phyloP scores from a whole-genome alignment of 352 stramenopile species.

The Thraustochytrium striatum region DNA sequence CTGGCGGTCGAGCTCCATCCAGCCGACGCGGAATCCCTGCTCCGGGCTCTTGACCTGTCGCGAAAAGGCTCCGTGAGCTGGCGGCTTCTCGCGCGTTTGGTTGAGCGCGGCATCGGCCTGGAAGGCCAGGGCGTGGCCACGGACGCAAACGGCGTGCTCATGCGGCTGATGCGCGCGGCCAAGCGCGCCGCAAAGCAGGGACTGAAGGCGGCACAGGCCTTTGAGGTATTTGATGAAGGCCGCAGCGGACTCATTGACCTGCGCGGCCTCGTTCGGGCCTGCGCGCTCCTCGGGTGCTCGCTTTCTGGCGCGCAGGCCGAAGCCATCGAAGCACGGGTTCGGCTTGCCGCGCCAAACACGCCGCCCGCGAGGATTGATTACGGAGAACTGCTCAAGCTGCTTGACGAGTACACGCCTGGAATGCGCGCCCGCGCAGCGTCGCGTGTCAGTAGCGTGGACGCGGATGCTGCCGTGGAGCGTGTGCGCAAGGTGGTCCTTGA shows the following conservation, averaged over 20 bases:
- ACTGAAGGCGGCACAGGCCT: background rate
- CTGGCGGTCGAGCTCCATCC: background rate
- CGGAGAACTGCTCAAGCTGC: slow-evolving; percentile 6
- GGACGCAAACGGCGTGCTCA: background rate
- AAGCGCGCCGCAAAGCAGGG: background rate
- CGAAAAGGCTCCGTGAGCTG: background rate
- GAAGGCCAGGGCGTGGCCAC: background rate
- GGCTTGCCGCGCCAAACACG: slow-evolving; percentile 5
- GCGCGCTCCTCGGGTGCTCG: slow-evolving; percentile 23
- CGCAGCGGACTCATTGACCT: background rate
- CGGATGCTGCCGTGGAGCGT: background rate
- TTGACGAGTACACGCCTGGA: background rate
- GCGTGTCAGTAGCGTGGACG: background rate
- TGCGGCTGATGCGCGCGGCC: background rate
- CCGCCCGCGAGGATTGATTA: slow-evolving; percentile 3
- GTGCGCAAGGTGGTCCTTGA: background rate
- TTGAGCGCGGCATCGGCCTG: background rate
- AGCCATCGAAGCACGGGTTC: background rate
- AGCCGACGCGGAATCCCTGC: too few species aligned
- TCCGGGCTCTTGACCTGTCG: too few species aligned
- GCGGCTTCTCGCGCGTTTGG: background rate
- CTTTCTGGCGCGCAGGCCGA: background rate
- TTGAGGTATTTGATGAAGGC: background rate
- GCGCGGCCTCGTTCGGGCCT: background rate
- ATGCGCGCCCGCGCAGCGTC: background rate